phyloP scores from a whole-genome alignment of 2,329 filamentous ascomycete genomes.

The Periglandula ipomoeae region DNA sequence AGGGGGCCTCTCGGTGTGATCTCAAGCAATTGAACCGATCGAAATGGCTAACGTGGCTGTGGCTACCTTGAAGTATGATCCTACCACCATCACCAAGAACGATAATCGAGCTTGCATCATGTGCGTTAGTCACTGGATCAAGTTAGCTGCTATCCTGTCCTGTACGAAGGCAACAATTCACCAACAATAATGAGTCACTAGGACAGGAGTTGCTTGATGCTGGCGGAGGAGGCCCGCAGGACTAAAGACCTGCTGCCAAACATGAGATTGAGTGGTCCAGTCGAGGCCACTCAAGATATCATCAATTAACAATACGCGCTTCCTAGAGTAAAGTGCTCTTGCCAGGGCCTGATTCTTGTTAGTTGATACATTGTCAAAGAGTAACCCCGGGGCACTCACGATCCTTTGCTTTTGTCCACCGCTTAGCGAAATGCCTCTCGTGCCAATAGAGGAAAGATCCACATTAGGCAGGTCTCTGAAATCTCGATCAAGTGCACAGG shows the following conservation, averaged over 20 bases:
- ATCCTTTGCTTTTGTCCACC: not conserved
- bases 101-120: not conserved
- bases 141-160: too few relatives aligned
- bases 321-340: not conserved
- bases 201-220: not conserved
- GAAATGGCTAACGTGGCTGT: too few relatives aligned
- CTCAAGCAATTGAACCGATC: too few relatives aligned
- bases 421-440: not conserved
- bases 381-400: not conserved
- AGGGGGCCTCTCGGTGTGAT: not conserved
- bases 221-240: not conserved
- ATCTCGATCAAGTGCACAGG: slow-evolving; percentile 10
- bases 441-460: not conserved
- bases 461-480: slow-evolving; percentile 10
- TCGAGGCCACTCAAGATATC: not conserved
- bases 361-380: too few relatives aligned
- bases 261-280: not conserved
- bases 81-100: not conserved
- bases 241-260: not conserved
- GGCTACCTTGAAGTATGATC: not conserved
- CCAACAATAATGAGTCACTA: not conserved
- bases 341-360: not conserved
- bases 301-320: not conserved
- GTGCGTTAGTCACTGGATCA: too few relatives aligned
- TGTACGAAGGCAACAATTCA: too few relatives aligned